Conservation (phyloP, 1,139 yeast genomes). For the Saccharomyces hybrid region DNA sequence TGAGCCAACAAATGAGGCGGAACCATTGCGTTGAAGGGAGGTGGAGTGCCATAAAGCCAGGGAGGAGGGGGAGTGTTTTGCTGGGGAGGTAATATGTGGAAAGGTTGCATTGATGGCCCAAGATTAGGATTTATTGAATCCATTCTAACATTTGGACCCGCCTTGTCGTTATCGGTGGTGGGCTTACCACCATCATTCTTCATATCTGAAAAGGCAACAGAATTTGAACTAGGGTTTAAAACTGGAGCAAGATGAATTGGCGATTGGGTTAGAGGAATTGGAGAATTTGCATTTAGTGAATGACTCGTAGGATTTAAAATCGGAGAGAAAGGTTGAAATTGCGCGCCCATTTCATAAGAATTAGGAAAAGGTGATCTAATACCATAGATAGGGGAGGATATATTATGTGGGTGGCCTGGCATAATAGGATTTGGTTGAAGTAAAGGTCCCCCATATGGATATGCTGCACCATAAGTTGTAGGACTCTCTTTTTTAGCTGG, state of each 20-base stretch:
- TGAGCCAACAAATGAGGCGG: conserved; percentile 19
- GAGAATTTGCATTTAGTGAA: conserved; percentile 19
- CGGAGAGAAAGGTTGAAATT: conserved; percentile 30
- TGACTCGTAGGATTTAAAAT: conserved; percentile 18
- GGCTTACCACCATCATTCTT: conserved; percentile 2
- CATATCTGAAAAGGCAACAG: conserved; percentile 5
- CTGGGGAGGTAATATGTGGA: conserved; percentile 17
- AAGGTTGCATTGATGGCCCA: conserved; percentile 7
- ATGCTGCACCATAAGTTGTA: conserved; percentile 28
- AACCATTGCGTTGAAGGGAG: conserved; percentile 26
- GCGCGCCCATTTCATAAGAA: conserved; percentile 26
- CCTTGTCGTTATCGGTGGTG: conserved; percentile 2
- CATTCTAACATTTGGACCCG: conserved; percentile 5
- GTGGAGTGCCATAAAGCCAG: conserved; percentile 30
- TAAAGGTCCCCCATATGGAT: conserved; percentile 32
- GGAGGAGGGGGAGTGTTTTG: conserved; percentile 27
- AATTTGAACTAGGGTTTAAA: conserved; percentile 3
- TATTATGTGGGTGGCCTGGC: conserved; percentile 22
- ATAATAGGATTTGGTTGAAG: conserved; percentile 27
- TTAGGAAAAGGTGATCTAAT: conserved; percentile 31
- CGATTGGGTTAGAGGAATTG: conserved; percentile 19
- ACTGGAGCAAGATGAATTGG: conserved; percentile 16
- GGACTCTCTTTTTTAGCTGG: not conserved
- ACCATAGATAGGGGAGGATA: conserved; percentile 19
- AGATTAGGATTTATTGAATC: conserved; percentile 8